Evolutionary conservation across 2,329 filamentous ascomycete genomes (phyloP), one percentile per base, ranked within the genome.

Genomic region (Pseudofabraea citricarpa): DNA sequence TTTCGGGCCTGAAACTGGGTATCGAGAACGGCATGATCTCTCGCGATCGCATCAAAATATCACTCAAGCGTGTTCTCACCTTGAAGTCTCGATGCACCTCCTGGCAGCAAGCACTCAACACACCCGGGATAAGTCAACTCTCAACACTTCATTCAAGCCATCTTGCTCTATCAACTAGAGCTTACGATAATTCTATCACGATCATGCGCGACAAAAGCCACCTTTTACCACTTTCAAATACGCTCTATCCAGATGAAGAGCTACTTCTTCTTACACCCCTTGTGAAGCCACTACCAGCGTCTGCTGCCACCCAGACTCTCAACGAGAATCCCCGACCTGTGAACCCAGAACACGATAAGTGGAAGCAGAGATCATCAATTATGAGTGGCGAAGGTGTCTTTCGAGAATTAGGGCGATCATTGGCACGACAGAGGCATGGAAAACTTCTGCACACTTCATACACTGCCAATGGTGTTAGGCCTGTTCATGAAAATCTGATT

Each of bases 301-400:
- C 90, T 5, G 85, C 88, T 13, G 81, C 90, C 37, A 90, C 88
- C 13, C 83, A 85, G 60, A 82, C 77, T 13, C 65, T 89, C 4
- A 71, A 81, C 3, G 79, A 85, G 12, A 54, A 53, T 64, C 69
- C 32, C 71, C 72, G 52, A 67, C 65, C 22, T 61, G 54, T 27
- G 64, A 66, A 18, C 7, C 61, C 46, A 5, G 56, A 60, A 18
- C 75, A 80, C 41, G 81, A 84, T 44, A 71, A 63, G 47, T 79
- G 73, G 73, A 50, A 63, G 47, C 82, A 74, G 68, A 62, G 78
- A 54, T 67, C 76, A 42, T 64, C 81, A 50, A 75, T 95, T 16
- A 89, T 95, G 83, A 95, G 87, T 53, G 91, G 91, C 21, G 91
- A 97, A 65, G 83, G 87, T 22, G 90, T 97, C 0, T 97, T 97